phyloP scores from a whole-genome alignment of 2,329 filamentous ascomycete genomes.

The Aspergillus sp. region DNA sequence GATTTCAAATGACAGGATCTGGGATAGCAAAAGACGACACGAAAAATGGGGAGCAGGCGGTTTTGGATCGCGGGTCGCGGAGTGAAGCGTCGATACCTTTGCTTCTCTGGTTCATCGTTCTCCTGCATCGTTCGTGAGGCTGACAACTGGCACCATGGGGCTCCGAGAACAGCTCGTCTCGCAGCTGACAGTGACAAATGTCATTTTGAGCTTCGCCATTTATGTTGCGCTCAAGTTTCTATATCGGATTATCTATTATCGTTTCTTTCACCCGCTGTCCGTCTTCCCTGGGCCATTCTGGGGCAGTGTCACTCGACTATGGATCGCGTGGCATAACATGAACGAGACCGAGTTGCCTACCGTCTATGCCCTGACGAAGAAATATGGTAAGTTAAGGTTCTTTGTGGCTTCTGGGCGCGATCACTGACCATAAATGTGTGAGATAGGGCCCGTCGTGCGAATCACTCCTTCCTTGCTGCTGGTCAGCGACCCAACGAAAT shows the following conservation, averaged over 20 bases:
- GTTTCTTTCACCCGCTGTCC: conserved; percentile 57
- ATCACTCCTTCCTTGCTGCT: conserved; percentile 59
- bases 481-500: conserved; percentile 57
- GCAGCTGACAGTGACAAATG: conserved; percentile 33
- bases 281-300: conserved; percentile 61
- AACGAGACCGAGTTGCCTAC: conserved; percentile 52
- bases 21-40: too few species aligned
- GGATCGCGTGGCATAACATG: conserved; percentile 58
- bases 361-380: conserved; percentile 50
- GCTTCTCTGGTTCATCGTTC: not conserved
- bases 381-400: conserved; percentile 48
- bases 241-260: conserved; percentile 47
- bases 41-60: not conserved
- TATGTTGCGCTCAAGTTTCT: conserved; percentile 32
- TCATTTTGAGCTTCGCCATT: conserved; percentile 26
- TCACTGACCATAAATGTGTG: not conserved
- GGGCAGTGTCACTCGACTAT: conserved; percentile 58
- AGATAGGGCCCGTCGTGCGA: conserved; percentile 54
- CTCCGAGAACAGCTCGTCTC: conserved; percentile 30
- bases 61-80: not conserved
- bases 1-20: too few species aligned
- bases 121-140: not conserved
- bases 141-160: conserved; percentile 27
- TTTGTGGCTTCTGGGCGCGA: not conserved
- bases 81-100: not conserved